Evolutionary conservation across 2,329 filamentous ascomycete genomes (phyloP).

Genomic region (Coleophoma cylindrospora): DNA sequence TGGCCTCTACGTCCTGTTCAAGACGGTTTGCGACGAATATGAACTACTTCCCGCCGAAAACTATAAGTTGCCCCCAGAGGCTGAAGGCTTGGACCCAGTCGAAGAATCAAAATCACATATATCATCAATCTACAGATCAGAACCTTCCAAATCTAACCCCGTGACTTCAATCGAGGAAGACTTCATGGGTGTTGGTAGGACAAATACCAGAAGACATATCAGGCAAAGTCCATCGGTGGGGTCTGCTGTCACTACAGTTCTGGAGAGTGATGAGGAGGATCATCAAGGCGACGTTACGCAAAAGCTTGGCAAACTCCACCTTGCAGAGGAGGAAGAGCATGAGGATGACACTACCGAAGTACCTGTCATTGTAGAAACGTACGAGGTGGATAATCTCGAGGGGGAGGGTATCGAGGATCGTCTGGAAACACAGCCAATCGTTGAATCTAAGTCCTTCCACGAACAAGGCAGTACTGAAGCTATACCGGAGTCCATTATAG

Average conservation of each 20-base stretch:
- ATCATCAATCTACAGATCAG: conserved; percentile 30
- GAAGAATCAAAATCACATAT: conserved; percentile 34
- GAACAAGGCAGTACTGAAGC: conserved; percentile 6
- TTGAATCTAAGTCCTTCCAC: conserved; percentile 4
- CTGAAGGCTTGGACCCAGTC: conserved; percentile 69
- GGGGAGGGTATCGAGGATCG: conserved; percentile 6
- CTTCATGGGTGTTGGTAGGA: conserved; percentile 48
- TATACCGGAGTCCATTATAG: conserved; percentile 2
- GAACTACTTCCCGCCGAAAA: conserved; percentile 87
- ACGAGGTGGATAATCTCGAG: conserved; percentile 16
- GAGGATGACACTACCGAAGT: conserved; percentile 14
- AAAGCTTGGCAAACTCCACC: conserved; percentile 40
- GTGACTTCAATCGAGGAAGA: conserved; percentile 39
- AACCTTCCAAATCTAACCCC: conserved; percentile 20
- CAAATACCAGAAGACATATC: conserved; percentile 77
- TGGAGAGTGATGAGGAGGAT: conserved; percentile 79
- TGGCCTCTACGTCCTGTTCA: conserved; percentile 95
- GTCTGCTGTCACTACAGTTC: conserved; percentile 73
- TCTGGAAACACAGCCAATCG: conserved; percentile 8
- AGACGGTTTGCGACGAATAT: conserved; percentile 92
- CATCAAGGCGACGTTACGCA: conserved; percentile 36
- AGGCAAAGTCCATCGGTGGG: conserved; percentile 76
- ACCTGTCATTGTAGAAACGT: conserved; percentile 24
- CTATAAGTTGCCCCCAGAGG: conserved; percentile 90
- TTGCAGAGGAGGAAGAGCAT: conserved; percentile 37